Conservation (phyloP, 1,284 basidiomycete species). For the Porodaedalea pini region DNA sequence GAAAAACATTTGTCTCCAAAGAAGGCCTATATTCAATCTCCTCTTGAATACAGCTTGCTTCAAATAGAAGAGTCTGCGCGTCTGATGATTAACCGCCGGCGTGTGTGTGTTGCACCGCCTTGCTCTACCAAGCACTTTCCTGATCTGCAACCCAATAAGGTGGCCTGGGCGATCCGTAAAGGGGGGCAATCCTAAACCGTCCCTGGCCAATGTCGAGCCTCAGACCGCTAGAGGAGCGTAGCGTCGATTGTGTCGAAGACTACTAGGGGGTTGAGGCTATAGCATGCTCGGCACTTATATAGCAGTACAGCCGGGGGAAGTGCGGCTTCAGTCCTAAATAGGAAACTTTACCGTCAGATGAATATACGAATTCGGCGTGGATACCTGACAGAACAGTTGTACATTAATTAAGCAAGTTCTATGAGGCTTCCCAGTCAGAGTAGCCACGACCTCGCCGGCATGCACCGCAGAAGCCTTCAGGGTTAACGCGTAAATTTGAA, state of each 20-base stretch:
- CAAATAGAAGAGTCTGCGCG: background rate
- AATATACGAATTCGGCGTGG: background rate
- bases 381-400: background rate
- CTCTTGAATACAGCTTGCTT: background rate
- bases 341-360: background rate
- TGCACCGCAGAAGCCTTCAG: too few species aligned
- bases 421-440: background rate
- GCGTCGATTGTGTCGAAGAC: too few species aligned
- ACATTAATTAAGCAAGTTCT: background rate
- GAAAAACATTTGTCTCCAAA: too few species aligned
- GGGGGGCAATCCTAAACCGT: background rate
- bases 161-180: background rate
- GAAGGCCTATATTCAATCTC: background rate
- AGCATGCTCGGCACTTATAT: too few species aligned
- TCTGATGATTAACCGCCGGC: background rate
- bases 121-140: background rate
- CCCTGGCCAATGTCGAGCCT: background rate
- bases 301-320: background rate
- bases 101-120: background rate
- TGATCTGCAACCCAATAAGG: background rate
- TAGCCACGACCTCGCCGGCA: background rate
- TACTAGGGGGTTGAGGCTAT: too few species aligned
- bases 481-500: too few species aligned
- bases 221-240: background rate
- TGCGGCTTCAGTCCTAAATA: background rate